Evolutionary conservation across 2,329 filamentous ascomycete species (phyloP), one percentile per base, ranked within the genome.

Genomic region (Amylocarpus encephaloides): DNA sequence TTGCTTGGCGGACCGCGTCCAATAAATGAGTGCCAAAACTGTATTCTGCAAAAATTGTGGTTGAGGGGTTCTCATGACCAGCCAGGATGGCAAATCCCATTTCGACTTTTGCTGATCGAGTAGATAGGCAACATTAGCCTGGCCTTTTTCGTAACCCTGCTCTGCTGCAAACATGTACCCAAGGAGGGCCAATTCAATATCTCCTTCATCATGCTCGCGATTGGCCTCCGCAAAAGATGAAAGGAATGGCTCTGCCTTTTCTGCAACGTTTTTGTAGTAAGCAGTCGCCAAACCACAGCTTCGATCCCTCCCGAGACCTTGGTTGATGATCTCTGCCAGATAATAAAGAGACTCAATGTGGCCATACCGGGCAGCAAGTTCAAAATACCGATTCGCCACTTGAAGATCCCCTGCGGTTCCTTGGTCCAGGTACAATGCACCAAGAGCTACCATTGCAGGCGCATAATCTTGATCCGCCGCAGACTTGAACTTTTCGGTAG

Each of bases 1-100:
- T 66, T 98, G 94, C 58, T 89, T 87, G 2, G 93, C 90, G 9
- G 92, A 96, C 33, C 93, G 83, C 0, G 92, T 96, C 88, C 91
- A 98, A 70, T 95, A 93, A 33, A 95, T 84, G 44, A 98, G 76
- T 43, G 65, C 66, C 32, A 68, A 69, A 2, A 75, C 72, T 0
- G 80, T 73, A 64, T 85, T 80, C 44, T 73, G 72, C 18, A 83
- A 69, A 26, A 80, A 62, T 9, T 73, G 61, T 9, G 69, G 66
- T 18, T 68, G 65, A 51, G 61, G 49, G 1, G 47, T 52, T 63
- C 59, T 61, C 71, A 71, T 34, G 16, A 57, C 53, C 10, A 64
- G 49, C 59, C 62, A 62, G 26, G 62, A 56, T 36, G 64, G 61
- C 0, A 82, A 66, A 6, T 77, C 71, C 19, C 79, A 63, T 44